Evolutionary conservation across 176 grass and related monocot genomes (phyloP).

Genomic region (Themeda triandra): DNA sequence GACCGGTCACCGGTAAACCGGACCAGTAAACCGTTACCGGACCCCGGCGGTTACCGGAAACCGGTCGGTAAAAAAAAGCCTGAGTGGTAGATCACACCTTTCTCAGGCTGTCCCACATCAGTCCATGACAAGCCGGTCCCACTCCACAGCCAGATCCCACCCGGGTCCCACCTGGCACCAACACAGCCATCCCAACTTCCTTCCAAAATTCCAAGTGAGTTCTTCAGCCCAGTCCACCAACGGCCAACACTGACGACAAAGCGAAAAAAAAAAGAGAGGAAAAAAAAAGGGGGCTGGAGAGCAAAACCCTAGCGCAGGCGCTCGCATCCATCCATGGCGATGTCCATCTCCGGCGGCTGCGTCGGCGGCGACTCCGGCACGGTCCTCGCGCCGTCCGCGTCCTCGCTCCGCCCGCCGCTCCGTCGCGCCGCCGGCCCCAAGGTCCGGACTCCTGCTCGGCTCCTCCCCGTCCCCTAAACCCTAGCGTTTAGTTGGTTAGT

Average conservation of each 20-base stretch:
- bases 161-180: neutral
- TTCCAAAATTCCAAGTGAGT: neutral
- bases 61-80: no score
- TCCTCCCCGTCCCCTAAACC: neutral
- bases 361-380: constrained; percentile 9
- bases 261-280: neutral
- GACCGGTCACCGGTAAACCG: no score
- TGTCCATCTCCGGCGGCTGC: constrained; percentile 26
- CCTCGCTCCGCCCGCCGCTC: constrained; percentile 6
- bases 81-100: no score
- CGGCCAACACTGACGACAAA: neutral
- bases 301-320: constrained; percentile 37
- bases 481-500: neutral
- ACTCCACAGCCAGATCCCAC: neutral
- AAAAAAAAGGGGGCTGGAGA: neutral
- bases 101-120: no score
- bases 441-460: neutral
- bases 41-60: no score
- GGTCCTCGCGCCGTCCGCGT: constrained; percentile 39
- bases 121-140: no score
- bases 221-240: neutral
- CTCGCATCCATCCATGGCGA: constrained; percentile 34
- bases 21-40: no score
- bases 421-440: constrained; percentile 4
- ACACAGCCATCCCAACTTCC: neutral